Base-by-base conservation (phyloP, 169 alveolate genomes). In the Babesia ovis region DNA sequence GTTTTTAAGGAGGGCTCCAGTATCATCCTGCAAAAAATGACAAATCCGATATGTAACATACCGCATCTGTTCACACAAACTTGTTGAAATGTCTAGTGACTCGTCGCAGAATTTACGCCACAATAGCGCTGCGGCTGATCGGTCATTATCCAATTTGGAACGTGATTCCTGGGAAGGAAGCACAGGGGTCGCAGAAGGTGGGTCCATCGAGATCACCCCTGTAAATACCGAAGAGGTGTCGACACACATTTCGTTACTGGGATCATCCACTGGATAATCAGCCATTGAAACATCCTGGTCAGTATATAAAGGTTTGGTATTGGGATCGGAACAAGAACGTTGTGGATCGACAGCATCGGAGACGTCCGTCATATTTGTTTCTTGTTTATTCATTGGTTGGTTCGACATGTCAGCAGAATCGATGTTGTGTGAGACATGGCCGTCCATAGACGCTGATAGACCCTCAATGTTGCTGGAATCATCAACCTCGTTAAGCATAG, bases 1-100 rank as follows among this genome's bases (percentile, higher is more conserved):
- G 94, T 90, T 48, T 93, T 89, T 58, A 92, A 76, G 37, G 97
- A 92, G 27, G 99, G 98, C 57, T 96, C 98, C 45, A 96, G 84
- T 35, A 81, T 73, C 56, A 71, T 72, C 50, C 88, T 80, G 27
- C 31, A 45, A 2, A 32, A 20, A 9, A 34, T 5, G 23, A 3
- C 6, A 23, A 9, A 27, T 37, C 16, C 1, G 16, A 27, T 5
- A 4, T 12, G 20, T 2, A 56, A 56, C 81, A 4, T 16, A 70
- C 81, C 83, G 31, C 74, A 72, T 72, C 58, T 72, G 83, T 27
- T 72, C 83, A 22, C 76, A 60, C 16, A 72, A 74, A 16, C 37
- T 46, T 0, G 72, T 72, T 27, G 83, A 72, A 16, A 72, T 48
- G 6, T 39, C 66, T 18, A 32, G 22, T 8, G 83, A 60, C 14